These are phyloP conservation scores for Hansenula sp. DNA, from an alignment of 1,139 yeast species.

Conservation along the genomic window DNA sequence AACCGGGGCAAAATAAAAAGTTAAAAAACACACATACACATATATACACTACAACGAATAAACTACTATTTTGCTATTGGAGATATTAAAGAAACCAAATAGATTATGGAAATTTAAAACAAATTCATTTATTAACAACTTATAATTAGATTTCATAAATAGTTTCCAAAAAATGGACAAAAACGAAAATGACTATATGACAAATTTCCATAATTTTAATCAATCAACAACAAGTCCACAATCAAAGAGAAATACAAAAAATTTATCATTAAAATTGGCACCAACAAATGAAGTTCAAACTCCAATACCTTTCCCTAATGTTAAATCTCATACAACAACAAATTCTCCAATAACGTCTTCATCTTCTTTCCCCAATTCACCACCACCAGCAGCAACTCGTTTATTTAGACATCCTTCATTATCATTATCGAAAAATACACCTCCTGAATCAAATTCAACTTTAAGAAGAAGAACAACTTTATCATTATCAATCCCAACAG, in stretches of 20 bases:
- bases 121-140: too few species aligned
- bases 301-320: neutral
- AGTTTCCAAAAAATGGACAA: neutral
- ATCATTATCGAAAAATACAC: slow-evolving; percentile 6
- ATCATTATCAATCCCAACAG: slow-evolving; percentile 21
- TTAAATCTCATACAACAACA: slow-evolving; percentile 5
- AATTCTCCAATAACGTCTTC: neutral
- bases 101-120: too few species aligned
- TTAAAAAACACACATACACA: too few species aligned
- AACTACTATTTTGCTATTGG: too few species aligned
- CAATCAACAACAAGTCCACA: slow-evolving; percentile 2
- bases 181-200: neutral
- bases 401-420: slow-evolving; percentile 22
- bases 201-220: neutral
- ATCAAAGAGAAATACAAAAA: slow-evolving; percentile 6
- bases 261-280: slow-evolving; percentile 2
- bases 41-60: too few species aligned
- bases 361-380: neutral
- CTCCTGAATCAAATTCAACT: neutral
- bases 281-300: neutral
- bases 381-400: neutral
- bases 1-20: too few species aligned
- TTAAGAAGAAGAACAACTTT: slow-evolving; percentile 21
- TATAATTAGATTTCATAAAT: too few species aligned
- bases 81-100: too few species aligned